Evolutionary conservation across 148 eudicot genomes (phyloP).

Genomic region (Vaccinium vitisidaea): DNA sequence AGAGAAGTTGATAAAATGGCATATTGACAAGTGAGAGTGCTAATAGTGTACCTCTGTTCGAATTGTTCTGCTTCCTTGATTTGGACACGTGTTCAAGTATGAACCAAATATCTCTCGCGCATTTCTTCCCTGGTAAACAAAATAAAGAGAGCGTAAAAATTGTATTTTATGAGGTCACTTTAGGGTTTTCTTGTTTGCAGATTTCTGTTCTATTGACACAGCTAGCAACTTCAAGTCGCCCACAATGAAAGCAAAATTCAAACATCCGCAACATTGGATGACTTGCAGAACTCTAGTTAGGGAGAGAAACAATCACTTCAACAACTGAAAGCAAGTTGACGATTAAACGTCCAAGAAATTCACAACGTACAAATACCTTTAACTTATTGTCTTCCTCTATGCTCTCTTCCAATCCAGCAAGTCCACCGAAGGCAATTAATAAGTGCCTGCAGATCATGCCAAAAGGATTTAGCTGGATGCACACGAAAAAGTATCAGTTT

Average conservation of each 20-base stretch:
- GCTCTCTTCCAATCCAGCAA: constrained; percentile 96
- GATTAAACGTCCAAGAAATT: neutral
- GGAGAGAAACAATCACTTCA: neutral
- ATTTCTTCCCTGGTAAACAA: constrained; percentile 57
- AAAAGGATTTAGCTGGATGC: constrained; percentile 4
- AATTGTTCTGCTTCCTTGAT: constrained; percentile 97
- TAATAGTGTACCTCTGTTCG: constrained; percentile 73
- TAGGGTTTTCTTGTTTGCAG: neutral
- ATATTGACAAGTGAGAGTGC: neutral
- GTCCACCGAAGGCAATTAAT: constrained; percentile 91
- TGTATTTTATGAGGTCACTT: neutral
- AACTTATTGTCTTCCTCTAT: constrained; percentile 70
- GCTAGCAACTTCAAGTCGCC: constrained; percentile 1
- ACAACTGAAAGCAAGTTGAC: neutral
- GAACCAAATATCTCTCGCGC: constrained; percentile 56
- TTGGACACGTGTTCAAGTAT: constrained; percentile 79
- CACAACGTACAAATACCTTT: constrained; percentile 40
- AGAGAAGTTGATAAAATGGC: neutral
- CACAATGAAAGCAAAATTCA: neutral
- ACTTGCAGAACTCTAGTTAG: neutral
- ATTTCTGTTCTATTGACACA: neutral
- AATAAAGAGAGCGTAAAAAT: neutral
- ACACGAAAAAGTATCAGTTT: neutral
- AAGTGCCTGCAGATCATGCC: constrained; percentile 57
- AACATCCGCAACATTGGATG: neutral